Evolutionary conservation across 2,329 filamentous ascomycete genomes (phyloP).

Genomic region (Arthroderma uncinatum): DNA sequence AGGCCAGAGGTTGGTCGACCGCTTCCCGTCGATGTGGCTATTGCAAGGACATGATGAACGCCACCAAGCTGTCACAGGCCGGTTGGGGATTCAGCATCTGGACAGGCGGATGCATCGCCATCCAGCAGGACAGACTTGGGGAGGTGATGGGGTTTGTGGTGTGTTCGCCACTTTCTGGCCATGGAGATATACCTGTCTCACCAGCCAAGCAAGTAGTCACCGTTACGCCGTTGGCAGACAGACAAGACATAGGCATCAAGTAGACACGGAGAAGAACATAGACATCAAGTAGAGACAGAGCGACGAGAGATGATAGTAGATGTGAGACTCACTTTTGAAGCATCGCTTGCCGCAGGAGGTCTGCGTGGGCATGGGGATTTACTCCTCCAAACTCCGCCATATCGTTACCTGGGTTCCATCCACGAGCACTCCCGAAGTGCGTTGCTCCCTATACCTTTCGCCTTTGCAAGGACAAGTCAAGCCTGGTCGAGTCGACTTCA

Average conservation of each 20-base stretch:
- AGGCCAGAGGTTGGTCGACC: background rate
- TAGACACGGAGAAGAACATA: background rate
- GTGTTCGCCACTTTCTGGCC: conserved; percentile 1
- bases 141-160: background rate
- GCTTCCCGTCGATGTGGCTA: background rate
- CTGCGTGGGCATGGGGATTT: conserved; percentile 43
- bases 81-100: too few relatives aligned
- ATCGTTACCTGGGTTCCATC: conserved; percentile 7
- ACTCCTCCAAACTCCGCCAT: conserved; percentile 38
- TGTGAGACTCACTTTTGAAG: conserved; percentile 44
- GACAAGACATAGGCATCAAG: too few relatives aligned
- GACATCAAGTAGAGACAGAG: background rate
- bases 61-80: background rate
- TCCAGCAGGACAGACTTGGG: too few relatives aligned
- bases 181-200: conserved; percentile 2
- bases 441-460: background rate
- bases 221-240: background rate
- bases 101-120: background rate
- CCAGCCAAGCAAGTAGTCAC: background rate
- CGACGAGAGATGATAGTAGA: background rate
- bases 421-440: background rate
- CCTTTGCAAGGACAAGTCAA: too few relatives aligned
- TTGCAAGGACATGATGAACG: background rate
- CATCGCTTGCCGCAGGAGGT: conserved; percentile 48
- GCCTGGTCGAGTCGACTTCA: background rate